Evolutionary conservation across 1,284 basidiomycete species (phyloP), one percentile per base, ranked within the genome.

Genomic region (Rhodotorula mucilaginosa): DNA sequence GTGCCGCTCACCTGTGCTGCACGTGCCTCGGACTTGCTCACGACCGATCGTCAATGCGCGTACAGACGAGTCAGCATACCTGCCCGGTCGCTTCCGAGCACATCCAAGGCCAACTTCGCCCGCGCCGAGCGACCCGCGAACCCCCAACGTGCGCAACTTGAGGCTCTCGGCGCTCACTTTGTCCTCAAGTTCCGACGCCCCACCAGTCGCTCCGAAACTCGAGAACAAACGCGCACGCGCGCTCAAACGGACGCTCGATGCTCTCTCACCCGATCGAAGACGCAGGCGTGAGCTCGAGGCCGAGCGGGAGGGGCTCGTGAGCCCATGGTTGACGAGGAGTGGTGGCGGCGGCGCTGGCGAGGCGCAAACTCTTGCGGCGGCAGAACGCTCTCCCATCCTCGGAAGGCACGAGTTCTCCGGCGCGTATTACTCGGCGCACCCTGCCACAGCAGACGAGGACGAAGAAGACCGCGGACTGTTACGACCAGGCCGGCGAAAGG

Each of bases 401-500:
- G 57, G 34, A 4, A 39, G 34, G 21, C 21, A n/a, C 1, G 44
- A 12, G 15, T 16, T n/a, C 3, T 6, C 10, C 6, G 58, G 31
- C 31, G 57, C 57, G 31, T 16, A 26, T 13, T n/a, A 59, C 5
- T 23, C 39, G 13, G 48, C 31, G 4, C 49, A 23, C 5, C 12
- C n/a, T 3, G 31, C 26, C 12, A 51, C n/a, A 31, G 39, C 52
- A 4, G 51, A 47, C 8, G 61, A 60, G 52, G 61, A 68, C 10
- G 74, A 78, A 52, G 64, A 62, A 29, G 64, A 62, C 21, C 21
- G 65, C 34, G 80, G 79, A 76, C 48, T 71, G 62, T 69, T 79
- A n/a, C 72, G 84, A 74, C 85, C 85, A 4, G 79, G 79, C 2
- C 73, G 81, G 59, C 79, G 80, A 48, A 78, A 78, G 7, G 85